Conservation (phyloP, 352 stramenopile genomes). For the Phytophthora sp. region DNA sequence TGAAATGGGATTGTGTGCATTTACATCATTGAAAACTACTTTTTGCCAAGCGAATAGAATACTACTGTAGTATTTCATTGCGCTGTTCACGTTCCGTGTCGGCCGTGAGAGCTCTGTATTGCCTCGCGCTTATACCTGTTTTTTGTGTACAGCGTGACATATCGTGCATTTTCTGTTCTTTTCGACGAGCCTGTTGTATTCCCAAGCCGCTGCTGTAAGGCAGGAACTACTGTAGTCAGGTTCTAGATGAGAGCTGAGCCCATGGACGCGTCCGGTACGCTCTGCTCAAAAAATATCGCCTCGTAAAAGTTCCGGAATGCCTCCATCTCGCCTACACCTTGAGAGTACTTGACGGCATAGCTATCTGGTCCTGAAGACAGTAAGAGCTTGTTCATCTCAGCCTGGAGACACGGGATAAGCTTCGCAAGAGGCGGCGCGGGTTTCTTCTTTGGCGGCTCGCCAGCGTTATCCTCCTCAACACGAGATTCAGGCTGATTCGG, state of each 20-base stretch:
- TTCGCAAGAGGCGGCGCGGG: slow-evolving; percentile 74
- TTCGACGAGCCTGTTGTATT: slow-evolving; percentile 13
- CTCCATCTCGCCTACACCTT: slow-evolving; percentile 77
- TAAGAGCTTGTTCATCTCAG: slow-evolving; percentile 75
- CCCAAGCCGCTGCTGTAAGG: too few species aligned
- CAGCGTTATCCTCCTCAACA: slow-evolving; percentile 34
- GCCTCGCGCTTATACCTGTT: slow-evolving; percentile 8
- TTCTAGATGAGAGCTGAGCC: slow-evolving; percentile 48
- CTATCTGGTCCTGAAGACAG: slow-evolving; percentile 52
- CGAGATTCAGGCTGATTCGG: slow-evolving; percentile 20
- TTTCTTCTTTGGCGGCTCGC: slow-evolving; percentile 38
- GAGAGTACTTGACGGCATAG: slow-evolving; percentile 79
- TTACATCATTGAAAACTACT: slow-evolving; percentile 16
- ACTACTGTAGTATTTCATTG: too few species aligned
- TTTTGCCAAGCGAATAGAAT: slow-evolving; percentile 28
- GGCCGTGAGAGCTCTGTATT: slow-evolving; percentile 16
- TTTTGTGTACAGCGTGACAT: too few species aligned
- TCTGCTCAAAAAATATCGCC: slow-evolving; percentile 81
- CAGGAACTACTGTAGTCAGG: not conserved
- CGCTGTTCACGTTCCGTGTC: slow-evolving; percentile 14
- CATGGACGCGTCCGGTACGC: slow-evolving; percentile 43
- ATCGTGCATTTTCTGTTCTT: not conserved
- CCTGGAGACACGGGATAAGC: slow-evolving; percentile 78
- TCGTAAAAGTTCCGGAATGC: slow-evolving; percentile 88
- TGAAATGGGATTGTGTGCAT: slow-evolving; percentile 18